A percentile compares a stretch with the other conserved stretches of the same genome.
Conservation (phyloP, 2,329 filamentous ascomycete genomes). For the Pseudogymnoascus sp. region DNA sequence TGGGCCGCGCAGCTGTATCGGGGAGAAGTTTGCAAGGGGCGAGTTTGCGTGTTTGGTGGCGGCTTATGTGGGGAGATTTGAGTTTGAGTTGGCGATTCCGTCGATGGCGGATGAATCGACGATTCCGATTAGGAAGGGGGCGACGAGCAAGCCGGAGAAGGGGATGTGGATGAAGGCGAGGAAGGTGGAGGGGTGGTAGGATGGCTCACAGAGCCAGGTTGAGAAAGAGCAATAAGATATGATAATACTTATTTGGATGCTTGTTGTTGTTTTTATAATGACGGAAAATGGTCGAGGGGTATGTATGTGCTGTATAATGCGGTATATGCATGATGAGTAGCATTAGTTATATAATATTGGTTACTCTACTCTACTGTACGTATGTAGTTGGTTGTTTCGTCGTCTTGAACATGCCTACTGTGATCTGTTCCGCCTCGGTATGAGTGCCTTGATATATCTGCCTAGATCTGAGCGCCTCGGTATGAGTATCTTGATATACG, state of each 20-base stretch:
- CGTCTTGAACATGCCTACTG: background rate
- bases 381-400: background rate
- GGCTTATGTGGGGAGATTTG: slow-evolving; percentile 67
- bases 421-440: background rate
- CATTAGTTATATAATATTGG: background rate
- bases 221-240: background rate
- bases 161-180: slow-evolving; percentile 65
- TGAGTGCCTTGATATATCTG: background rate
- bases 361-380: background rate
- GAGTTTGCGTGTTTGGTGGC: slow-evolving; percentile 83
- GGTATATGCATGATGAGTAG: background rate
- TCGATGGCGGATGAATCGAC: slow-evolving; percentile 52
- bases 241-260: background rate
- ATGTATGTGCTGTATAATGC: background rate
- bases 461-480: background rate
- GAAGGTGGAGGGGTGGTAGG: slow-evolving; percentile 58
- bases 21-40: slow-evolving; percentile 68
- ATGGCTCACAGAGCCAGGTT: background rate
- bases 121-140: slow-evolving; percentile 58
- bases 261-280: background rate
- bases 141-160: slow-evolving; percentile 66
- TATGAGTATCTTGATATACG: background rate
- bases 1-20: slow-evolving; percentile 80
- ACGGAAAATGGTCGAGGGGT: background rate
- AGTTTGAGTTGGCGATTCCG: slow-evolving; percentile 41